These are phyloP conservation scores for Fusarium sp. DNA, from an alignment of 2,329 filamentous ascomycete genomes.

Conservation along the genomic window DNA sequence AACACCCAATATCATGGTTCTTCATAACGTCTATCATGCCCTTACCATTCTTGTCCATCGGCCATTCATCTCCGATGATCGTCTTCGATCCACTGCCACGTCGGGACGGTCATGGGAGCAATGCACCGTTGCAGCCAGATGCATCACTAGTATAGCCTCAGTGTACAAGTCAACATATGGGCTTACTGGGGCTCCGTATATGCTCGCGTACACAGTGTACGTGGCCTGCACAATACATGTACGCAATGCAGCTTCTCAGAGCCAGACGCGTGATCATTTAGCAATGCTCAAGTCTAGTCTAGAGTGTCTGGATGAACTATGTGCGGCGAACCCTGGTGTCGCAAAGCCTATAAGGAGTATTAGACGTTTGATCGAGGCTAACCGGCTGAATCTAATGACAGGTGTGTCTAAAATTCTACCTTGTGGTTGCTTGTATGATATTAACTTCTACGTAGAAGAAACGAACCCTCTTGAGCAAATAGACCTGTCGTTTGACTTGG, in stretches of 20 bases:
- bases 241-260: background rate
- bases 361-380: background rate
- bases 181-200: background rate
- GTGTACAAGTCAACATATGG: background rate
- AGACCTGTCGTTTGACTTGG: background rate
- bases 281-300: background rate
- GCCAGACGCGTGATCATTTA: background rate
- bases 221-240: slow-evolving; percentile 14
- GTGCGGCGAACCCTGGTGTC: background rate
- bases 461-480: rapidly evolving
- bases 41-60: slow-evolving; percentile 2
- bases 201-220: slow-evolving; percentile 2
- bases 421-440: rapidly evolving
- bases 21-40: slow-evolving; percentile 8
- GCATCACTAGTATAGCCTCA: slow-evolving; percentile 1
- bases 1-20: slow-evolving; percentile 9
- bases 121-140: slow-evolving; percentile 1
- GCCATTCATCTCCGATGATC: slow-evolving; percentile 8
- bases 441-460: background rate
- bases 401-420: background rate
- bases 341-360: background rate
- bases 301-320: slow-evolving; percentile 3
- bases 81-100: background rate
- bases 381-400: background rate
- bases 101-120: background rate